Evolutionary conservation across 495 filamentous ascomycete genomes (phyloP), one percentile per base, ranked within the genome.

Genomic region (Recurvomyces mirabilis): DNA sequence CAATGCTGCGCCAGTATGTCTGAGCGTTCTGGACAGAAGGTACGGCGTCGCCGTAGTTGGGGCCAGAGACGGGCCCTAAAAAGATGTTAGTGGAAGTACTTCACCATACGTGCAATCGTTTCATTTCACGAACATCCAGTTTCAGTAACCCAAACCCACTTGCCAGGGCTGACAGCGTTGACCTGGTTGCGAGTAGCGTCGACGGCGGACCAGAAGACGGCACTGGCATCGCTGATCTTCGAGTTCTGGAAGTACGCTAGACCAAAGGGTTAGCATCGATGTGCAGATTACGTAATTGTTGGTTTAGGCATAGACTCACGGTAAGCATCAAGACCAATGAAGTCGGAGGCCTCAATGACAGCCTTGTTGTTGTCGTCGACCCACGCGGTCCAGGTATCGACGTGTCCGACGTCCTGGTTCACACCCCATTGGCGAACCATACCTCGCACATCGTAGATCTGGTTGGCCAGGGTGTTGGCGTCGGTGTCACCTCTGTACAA

Each of bases 401-500:
- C 61, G 43, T 64, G 61, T 9, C 61, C 58, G 10, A 64, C 60
- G 23, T 58, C 41, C 15, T 49, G 17, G 23, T 44, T 28, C 10
- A 47, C 52, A 21, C 57, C 60, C 15, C 52, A 24, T 6, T 30
- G 38, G 5, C 46, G 19, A 15, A 64, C 51, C 55, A 62, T 59
- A n/a, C 48, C 51, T 7, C 59, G 38, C 52, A 63, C 71, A 13
- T 71, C 63, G 52, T 64, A 56, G 52, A 75, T 74, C 60, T 73
- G 69, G 24, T 52, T 44, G 49, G 66, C 55, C 13, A 75, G 51
- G 13, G 52, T 60, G 18, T 57, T 46, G 22, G 70, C 68, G 13
- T 46, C 56, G 21, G 63, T 65, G 44, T 70, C 71, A 14, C 65
- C 54, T 44, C 71, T 69, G 68, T 75, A 75, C 12, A 75, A 57